Conservation (phyloP, 306 rosid genomes). For the Quercus rubra region DNA sequence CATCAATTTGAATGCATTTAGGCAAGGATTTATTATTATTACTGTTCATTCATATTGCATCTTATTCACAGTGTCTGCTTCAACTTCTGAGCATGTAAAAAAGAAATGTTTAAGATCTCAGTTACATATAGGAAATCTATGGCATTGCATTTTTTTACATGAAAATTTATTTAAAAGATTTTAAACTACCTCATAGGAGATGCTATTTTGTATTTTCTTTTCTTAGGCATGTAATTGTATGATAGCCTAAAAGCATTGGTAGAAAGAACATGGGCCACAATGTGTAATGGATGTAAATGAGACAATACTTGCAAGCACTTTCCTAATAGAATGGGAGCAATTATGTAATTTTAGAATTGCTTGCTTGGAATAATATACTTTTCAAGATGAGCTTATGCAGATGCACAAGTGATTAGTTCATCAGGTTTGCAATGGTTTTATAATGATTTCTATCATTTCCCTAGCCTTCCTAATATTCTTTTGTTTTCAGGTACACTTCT, state of each 20-base stretch:
- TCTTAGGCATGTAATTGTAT: neutral
- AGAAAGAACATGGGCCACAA: neutral
- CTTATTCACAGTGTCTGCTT: neutral
- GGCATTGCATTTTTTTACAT: neutral
- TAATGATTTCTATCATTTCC: neutral
- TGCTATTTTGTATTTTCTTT: neutral
- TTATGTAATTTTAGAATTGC: neutral
- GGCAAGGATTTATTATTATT: neutral
- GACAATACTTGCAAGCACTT: neutral
- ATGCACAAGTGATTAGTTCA: neutral
- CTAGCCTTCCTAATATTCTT: conserved; percentile 15
- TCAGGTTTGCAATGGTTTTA: conserved; percentile 5
- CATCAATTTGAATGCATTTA: neutral
- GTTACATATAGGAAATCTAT: neutral
- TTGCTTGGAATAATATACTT: neutral
- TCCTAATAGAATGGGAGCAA: neutral
- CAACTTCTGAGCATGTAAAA: neutral
- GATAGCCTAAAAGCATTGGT: neutral
- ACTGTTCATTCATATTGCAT: neutral
- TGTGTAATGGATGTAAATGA: neutral
- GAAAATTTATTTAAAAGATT: neutral
- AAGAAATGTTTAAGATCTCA: neutral
- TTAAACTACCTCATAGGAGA: neutral
- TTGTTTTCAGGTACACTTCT: conserved; percentile 61
- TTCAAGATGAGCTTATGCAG: neutral